Conservation (phyloP, 805 yeast genomes). For the Candida khao-thaluensis region DNA sequence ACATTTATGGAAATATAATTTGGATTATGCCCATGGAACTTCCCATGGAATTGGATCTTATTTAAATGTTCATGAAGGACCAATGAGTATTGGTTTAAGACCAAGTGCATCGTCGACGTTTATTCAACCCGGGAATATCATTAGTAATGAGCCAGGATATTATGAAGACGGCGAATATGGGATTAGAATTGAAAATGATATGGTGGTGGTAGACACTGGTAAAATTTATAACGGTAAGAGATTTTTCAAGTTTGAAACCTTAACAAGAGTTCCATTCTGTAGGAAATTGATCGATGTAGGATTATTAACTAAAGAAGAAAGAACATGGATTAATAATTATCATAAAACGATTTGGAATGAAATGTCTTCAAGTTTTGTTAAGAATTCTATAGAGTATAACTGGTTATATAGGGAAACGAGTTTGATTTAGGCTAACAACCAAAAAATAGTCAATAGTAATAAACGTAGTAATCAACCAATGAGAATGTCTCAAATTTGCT, state of each 20-base stretch:
- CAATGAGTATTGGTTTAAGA: slow-evolving; percentile 59
- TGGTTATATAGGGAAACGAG: slow-evolving; percentile 54
- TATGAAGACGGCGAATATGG: slow-evolving; percentile 62
- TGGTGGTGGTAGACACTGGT: slow-evolving; percentile 45
- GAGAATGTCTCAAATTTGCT: slow-evolving; percentile 14
- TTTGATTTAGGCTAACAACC: neutral
- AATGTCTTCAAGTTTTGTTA: slow-evolving; percentile 39
- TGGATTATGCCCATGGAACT: slow-evolving; percentile 64
- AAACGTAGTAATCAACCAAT: too few relatives aligned
- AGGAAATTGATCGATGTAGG: slow-evolving; percentile 59
- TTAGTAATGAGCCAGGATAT: slow-evolving; percentile 64
- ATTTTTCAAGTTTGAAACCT: slow-evolving; percentile 73
- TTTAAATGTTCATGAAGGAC: slow-evolving; percentile 63
- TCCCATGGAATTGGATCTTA: slow-evolving; percentile 66
- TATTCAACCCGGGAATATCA: slow-evolving; percentile 52
- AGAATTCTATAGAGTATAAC: slow-evolving; percentile 36
- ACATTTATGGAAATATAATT: slow-evolving; percentile 52
- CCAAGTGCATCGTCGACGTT: slow-evolving; percentile 45
- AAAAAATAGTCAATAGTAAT: too few relatives aligned
- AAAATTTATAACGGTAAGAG: slow-evolving; percentile 49
- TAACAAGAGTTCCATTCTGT: slow-evolving; percentile 85
- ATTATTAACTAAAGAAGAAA: slow-evolving; percentile 61
- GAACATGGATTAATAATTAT: slow-evolving; percentile 64
- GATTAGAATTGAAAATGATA: slow-evolving; percentile 53
- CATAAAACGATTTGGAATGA: slow-evolving; percentile 57